Percentiles rank a stretch among this genome's conserved stretches.
phyloP scores from a whole-genome alignment of 1,139 yeast genomes.

The Blastobotrys aristatus region DNA sequence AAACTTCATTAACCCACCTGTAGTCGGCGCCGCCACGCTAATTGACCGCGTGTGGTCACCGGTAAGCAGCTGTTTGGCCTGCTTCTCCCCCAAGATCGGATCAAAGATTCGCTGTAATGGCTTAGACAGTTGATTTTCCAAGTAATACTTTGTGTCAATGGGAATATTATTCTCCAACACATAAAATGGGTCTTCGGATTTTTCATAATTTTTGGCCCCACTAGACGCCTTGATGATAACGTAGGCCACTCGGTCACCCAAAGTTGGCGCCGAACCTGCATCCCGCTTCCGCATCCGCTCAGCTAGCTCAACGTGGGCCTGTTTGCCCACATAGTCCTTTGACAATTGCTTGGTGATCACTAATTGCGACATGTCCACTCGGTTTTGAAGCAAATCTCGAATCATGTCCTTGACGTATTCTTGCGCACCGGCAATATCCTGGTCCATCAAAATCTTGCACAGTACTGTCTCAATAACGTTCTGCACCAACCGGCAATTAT shows the following conservation, averaged over 20 bases:
- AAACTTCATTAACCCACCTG: constrained; percentile 84
- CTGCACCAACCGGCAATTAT: constrained; percentile 90
- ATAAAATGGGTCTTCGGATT: constrained; percentile 93
- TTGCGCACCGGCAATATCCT: constrained; percentile 88
- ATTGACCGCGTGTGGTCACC: constrained; percentile 85
- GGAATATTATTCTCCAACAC: constrained; percentile 90
- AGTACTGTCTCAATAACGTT: constrained; percentile 90
- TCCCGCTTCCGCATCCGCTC: constrained; percentile 96
- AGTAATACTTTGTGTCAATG: constrained; percentile 88
- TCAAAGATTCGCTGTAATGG: constrained; percentile 92
- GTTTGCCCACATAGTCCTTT: constrained; percentile 89
- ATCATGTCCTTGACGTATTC: constrained; percentile 79
- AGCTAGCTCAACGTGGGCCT: constrained; percentile 95
- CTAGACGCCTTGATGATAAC: constrained; percentile 80
- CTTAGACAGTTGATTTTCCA: constrained; percentile 88
- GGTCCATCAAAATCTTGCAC: constrained; percentile 76
- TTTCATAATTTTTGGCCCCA: constrained; percentile 85
- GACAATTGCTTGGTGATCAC: constrained; percentile 93
- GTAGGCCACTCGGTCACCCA: constrained; percentile 98
- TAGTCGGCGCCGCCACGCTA: constrained; percentile 57
- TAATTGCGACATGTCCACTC: constrained; percentile 86
- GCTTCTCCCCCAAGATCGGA: constrained; percentile 85
- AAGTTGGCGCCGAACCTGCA: constrained; percentile 92
- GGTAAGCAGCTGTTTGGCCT: constrained; percentile 63
- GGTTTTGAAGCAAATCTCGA: constrained; percentile 83